phyloP scores from a whole-genome alignment of 768 basidiomycete species.

The Glaciozyma antarctica region DNA sequence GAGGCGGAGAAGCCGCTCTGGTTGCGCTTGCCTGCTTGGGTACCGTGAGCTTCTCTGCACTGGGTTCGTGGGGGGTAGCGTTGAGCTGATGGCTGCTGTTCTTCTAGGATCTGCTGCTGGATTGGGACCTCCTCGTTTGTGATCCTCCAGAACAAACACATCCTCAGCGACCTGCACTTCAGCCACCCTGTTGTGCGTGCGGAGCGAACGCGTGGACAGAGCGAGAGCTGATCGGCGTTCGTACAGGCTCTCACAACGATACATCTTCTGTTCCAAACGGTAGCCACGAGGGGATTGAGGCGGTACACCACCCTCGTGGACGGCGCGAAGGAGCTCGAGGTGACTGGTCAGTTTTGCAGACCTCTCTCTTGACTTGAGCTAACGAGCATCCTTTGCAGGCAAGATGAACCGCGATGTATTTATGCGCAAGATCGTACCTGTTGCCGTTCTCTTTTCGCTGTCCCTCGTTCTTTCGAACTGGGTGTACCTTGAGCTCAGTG shows the following conservation, averaged over 20 bases:
- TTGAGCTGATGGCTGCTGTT: background rate
- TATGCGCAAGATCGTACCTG: slow-evolving; percentile 73
- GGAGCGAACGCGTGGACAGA: slow-evolving; percentile 1
- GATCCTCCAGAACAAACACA: slow-evolving; percentile 51
- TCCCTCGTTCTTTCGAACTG: slow-evolving; percentile 84
- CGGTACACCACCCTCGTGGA: slow-evolving; percentile 71
- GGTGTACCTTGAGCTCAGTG: slow-evolving; percentile 73
- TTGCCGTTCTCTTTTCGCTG: slow-evolving; percentile 54
- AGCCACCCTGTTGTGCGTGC: slow-evolving; percentile 84
- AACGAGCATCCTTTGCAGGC: slow-evolving; percentile 38
- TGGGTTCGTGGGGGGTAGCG: background rate
- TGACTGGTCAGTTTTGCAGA: slow-evolving; percentile 12
- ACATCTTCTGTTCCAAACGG: slow-evolving; percentile 45
- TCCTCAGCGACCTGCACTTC: slow-evolving; percentile 58
- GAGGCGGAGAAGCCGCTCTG: slow-evolving; percentile 14
- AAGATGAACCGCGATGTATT: slow-evolving; percentile 71
- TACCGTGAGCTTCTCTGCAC: slow-evolving; percentile 8
- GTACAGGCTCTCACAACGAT: slow-evolving; percentile 25
- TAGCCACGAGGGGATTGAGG: slow-evolving; percentile 74
- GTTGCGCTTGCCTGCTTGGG: slow-evolving; percentile 20
- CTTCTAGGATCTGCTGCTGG: slow-evolving; percentile 65
- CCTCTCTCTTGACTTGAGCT: background rate
- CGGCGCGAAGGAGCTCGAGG: slow-evolving; percentile 52
- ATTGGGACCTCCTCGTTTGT: slow-evolving; percentile 79
- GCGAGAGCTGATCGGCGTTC: background rate